These are phyloP conservation scores for Ophiostoma ulmi DNA, from an alignment of 2,329 filamentous ascomycete species.

Conservation along the genomic window DNA sequence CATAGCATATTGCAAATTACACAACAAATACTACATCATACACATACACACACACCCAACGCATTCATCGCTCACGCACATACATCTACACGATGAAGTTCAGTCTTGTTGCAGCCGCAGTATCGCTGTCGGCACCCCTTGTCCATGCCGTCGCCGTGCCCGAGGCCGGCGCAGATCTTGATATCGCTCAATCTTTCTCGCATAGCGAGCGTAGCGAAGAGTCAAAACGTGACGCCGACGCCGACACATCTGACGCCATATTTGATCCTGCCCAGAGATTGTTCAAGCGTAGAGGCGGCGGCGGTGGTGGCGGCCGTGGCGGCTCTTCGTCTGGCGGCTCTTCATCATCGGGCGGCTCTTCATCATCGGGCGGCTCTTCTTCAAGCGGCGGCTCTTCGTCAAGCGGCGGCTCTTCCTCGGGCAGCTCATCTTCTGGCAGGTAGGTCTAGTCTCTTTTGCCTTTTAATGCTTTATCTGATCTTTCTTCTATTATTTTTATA, in stretches of 20 bases:
- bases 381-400: constrained; percentile 25
- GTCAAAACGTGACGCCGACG: neutral
- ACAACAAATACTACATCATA: neutral
- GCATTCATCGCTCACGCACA: neutral
- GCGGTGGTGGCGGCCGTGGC: constrained; percentile 35
- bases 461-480: neutral
- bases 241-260: constrained; percentile 21
- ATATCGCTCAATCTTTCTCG: neutral
- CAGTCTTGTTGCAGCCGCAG: constrained; percentile 15
- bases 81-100: constrained; percentile 24
- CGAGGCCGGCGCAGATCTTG: constrained; percentile 15
- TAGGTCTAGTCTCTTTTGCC: neutral
- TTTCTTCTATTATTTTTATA: neutral
- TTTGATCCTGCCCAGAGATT: constrained; percentile 32
- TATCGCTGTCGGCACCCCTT: constrained; percentile 23
- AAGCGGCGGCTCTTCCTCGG: constrained; percentile 2
- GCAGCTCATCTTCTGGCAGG: constrained; percentile 17
- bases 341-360: constrained; percentile 24
- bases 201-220: neutral
- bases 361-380: constrained; percentile 24
- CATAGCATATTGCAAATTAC: neutral
- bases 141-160: constrained; percentile 30
- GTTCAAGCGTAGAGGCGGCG: constrained; percentile 58
- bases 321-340: constrained; percentile 28
- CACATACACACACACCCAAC: constrained; percentile 4